Base-by-base conservation (phyloP, 208 protist species). In the Wallacemonas sp. region DNA sequence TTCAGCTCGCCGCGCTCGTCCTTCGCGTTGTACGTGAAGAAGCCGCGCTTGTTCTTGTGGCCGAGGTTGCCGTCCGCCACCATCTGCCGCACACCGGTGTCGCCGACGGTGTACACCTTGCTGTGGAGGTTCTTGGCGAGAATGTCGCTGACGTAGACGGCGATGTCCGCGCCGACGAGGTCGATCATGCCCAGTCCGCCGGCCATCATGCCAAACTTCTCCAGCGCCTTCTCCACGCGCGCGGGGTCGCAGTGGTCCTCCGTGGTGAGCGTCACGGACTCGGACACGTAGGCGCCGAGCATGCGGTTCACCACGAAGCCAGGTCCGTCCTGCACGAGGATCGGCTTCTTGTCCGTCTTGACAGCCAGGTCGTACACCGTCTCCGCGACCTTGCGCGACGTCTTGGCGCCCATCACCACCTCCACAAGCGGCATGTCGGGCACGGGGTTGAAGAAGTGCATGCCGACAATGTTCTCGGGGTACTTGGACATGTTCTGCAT, bases 391-490 rank as follows among this genome's bases (percentile, higher is more conserved):
- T 95, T 82, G n/a, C 67, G n/a, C 0, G 76, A 83, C 3, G 92
- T 98, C 29, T 84, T 20, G 61, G 84, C 86, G n/a, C 82, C 82
- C 33, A 79, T 82, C 55, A 98, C 95, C 18, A 98, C 87, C 79
- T 98, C 95, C 23, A 98, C 81, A 22, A 98, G 68, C 18, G 87
- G 91, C 95, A 98, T 98, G 74, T 95, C 97, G 20, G 82, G 61
- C 11, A 98, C 95, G 10, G 95, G 95, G 73, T 95, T 96, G 85
- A 98, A 98, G 74, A 97, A 98, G 76, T 98, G 95, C 91, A 98
- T 97, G 65, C 95, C 95, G 59, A 97, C 82, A 63, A 98, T 85
- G 54, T 85, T 82, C 57, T 89, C 52, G 29, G 92, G 91, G 67
- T 79, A 79, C 67, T 81, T 83, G 28, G 85, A 81, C 28, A 76